Percentiles rank a stretch among this genome's conserved stretches.
These are phyloP conservation scores for Neophaeococcomyces aloes DNA, from an alignment of 2,329 filamentous ascomycete species.

Conservation along the genomic window DNA sequence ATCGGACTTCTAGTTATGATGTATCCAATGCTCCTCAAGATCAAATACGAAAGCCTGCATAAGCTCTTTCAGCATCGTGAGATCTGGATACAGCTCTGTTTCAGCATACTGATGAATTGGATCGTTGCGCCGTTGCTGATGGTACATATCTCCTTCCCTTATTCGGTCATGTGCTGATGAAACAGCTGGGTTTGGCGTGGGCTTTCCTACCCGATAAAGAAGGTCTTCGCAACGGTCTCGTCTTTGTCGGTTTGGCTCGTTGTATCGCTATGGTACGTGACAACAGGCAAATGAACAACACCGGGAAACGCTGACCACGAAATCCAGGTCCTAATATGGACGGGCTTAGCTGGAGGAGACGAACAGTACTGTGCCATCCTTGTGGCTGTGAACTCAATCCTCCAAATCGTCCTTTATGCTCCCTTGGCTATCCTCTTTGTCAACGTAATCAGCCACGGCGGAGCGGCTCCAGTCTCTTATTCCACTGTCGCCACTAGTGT, in stretches of 20 bases:
- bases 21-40: slow-evolving; percentile 86
- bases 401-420: slow-evolving; percentile 65
- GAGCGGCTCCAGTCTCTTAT: slow-evolving; percentile 38
- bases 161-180: not conserved
- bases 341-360: slow-evolving; percentile 63
- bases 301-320: too few species aligned
- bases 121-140: slow-evolving; percentile 72
- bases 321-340: slow-evolving; percentile 55
- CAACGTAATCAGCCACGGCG: slow-evolving; percentile 48
- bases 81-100: slow-evolving; percentile 68
- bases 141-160: slow-evolving; percentile 37
- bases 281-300: too few species aligned
- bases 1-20: slow-evolving; percentile 82
- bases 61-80: slow-evolving; percentile 48
- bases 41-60: slow-evolving; percentile 66
- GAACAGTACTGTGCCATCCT: slow-evolving; percentile 73
- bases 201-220: slow-evolving; percentile 44
- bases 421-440: slow-evolving; percentile 62
- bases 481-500: slow-evolving; percentile 65
- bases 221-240: slow-evolving; percentile 52
- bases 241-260: slow-evolving; percentile 71
- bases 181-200: slow-evolving; percentile 40
- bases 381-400: slow-evolving; percentile 62
- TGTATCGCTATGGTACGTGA: slow-evolving; percentile 71
- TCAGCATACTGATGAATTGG: slow-evolving; percentile 74